Conservation (phyloP, 441 rosid species). For the Erodium moschatum region DNA sequence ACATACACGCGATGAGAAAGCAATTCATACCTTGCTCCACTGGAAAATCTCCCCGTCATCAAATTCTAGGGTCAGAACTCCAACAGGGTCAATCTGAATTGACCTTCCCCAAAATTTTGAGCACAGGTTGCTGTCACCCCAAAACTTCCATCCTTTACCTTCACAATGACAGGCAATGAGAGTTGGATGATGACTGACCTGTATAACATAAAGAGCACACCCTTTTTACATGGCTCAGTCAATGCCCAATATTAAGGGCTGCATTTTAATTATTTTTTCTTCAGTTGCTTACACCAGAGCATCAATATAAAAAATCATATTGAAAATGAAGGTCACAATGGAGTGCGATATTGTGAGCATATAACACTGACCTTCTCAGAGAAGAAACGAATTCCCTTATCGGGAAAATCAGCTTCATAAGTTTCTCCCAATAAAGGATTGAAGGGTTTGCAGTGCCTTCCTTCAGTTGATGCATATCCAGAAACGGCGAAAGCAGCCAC, state of each 20-base stretch:
- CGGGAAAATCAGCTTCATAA: slow-evolving; percentile 76
- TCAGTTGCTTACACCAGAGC: no score
- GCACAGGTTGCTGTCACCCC: slow-evolving; percentile 78
- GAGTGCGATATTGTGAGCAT: background rate
- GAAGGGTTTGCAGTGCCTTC: slow-evolving; percentile 79
- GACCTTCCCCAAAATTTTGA: slow-evolving; percentile 94
- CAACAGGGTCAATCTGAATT: slow-evolving; percentile 79
- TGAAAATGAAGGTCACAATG: background rate
- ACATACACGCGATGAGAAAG: background rate
- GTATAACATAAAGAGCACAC: background rate
- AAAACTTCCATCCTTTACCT: slow-evolving; percentile 81
- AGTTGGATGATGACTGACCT: slow-evolving; percentile 96
- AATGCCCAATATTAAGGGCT: no score
- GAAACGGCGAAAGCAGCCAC: slow-evolving; percentile 91
- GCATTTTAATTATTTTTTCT: no score
- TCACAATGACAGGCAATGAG: slow-evolving; percentile 77
- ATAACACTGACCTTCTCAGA: slow-evolving; percentile 55
- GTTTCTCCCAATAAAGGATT: slow-evolving; percentile 87
- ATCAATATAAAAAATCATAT: no score
- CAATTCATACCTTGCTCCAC: slow-evolving; percentile 63
- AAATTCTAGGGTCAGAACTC: slow-evolving; percentile 61
- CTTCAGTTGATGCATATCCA: slow-evolving; percentile 84
- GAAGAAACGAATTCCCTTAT: slow-evolving; percentile 64
- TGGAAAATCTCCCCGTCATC: slow-evolving; percentile 73
- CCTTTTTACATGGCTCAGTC: no score